phyloP scores from a whole-genome alignment of 148 eudicot genomes.

The Tetragonia tetragonoides region DNA sequence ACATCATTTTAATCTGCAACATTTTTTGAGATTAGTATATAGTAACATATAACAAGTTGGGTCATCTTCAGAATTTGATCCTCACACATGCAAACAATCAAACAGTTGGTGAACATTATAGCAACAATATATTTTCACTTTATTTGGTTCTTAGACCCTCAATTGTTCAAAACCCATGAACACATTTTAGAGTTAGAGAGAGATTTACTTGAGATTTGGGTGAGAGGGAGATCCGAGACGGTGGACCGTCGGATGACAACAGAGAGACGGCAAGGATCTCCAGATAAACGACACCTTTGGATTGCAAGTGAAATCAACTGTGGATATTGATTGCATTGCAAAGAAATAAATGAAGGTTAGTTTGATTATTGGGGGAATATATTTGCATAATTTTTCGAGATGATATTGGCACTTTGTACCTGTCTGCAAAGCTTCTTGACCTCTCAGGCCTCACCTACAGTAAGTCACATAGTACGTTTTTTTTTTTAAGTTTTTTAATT shows the following conservation, averaged over 20 bases:
- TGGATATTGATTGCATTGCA: background rate
- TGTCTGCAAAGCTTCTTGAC: conserved; percentile 41
- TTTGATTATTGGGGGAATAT: background rate
- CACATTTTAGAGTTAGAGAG: background rate
- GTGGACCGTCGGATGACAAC: conserved; percentile 37
- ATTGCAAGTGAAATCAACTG: conserved; percentile 61
- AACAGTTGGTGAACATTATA: conserved; percentile 10
- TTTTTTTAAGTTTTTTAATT: no score
- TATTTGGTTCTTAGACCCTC: background rate
- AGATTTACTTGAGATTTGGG: conserved; percentile 52
- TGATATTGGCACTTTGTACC: conserved; percentile 13
- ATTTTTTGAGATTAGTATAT: background rate
- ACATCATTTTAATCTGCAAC: background rate
- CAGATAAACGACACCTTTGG: conserved; percentile 59
- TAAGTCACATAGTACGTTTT: no score
- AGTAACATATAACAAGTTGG: background rate
- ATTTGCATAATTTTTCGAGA: background rate
- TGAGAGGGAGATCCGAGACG: conserved; percentile 22
- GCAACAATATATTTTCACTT: background rate
- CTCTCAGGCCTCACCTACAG: conserved; percentile 22
- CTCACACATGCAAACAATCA: conserved; percentile 5
- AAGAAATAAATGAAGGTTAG: background rate
- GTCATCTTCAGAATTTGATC: background rate
- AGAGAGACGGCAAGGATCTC: conserved; percentile 53
- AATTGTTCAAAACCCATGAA: background rate